These are phyloP conservation scores for Aristolochia fimbriata DNA, from an alignment of 164 flowering plant species.

Conservation along the genomic window DNA sequence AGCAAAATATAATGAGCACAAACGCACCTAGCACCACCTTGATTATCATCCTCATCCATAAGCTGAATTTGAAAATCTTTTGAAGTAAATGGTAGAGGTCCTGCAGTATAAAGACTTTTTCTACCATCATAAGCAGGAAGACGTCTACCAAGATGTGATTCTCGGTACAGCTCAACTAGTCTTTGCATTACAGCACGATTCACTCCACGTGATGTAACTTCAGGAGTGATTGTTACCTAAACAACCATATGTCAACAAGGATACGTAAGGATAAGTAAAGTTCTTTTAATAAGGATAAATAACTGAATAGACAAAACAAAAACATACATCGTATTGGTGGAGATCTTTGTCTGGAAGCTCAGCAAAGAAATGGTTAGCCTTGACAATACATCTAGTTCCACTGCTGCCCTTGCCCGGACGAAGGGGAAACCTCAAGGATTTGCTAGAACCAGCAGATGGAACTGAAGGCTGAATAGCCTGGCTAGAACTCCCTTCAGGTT, in stretches of 20 bases:
- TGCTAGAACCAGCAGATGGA: conserved; percentile 30
- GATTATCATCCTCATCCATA: conserved; percentile 77
- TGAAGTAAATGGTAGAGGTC: conserved; percentile 71
- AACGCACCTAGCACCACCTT: conserved; percentile 50
- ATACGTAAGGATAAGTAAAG: not conserved
- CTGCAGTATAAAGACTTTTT: conserved; percentile 93
- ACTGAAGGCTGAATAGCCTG: conserved; percentile 25
- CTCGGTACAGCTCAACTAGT: conserved; percentile 53
- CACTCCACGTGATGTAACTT: conserved; percentile 75
- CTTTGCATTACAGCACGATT: conserved; percentile 81
- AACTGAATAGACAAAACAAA: not conserved
- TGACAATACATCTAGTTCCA: conserved; percentile 58
- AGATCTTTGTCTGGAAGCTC: conserved; percentile 74
- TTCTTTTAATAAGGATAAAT: not conserved
- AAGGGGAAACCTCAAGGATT: conserved; percentile 54
- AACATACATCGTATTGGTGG: conserved; percentile 78
- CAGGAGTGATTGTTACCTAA: conserved; percentile 86
- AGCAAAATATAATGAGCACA: not conserved
- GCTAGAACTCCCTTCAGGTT: conserved; percentile 9
- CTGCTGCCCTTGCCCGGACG: conserved; percentile 67
- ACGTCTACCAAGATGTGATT: conserved; percentile 76
- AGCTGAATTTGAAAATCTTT: conserved; percentile 68
- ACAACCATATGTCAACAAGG: not conserved
- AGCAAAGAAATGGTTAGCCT: conserved; percentile 81
- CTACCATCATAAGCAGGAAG: conserved; percentile 98